phyloP scores from a whole-genome alignment of 78 protist genomes.

The Tieghemostelium lacteum region DNA sequence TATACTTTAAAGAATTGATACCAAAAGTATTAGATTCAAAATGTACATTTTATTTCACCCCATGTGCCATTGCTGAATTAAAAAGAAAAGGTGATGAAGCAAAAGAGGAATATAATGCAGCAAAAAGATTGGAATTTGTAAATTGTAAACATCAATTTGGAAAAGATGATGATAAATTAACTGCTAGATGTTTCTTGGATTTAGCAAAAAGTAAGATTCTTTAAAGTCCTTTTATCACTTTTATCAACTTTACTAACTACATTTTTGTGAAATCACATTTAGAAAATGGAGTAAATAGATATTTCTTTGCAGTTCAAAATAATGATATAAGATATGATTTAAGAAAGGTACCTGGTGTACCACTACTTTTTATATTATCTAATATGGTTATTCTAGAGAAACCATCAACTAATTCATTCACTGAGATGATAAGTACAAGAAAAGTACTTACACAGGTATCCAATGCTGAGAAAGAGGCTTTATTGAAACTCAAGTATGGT shows the following conservation, averaged over 20 bases:
- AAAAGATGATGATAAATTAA: neutral
- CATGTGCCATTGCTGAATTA: conserved; percentile 39
- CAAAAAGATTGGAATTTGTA: conserved; percentile 14
- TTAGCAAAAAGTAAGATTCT: neutral
- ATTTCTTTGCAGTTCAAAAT: conserved; percentile 43
- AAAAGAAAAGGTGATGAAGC: conserved; percentile 25
- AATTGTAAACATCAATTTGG: conserved; percentile 26
- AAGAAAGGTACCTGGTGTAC: conserved; percentile 50
- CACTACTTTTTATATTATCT: conserved; percentile 39
- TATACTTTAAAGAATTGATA: conserved; percentile 18
- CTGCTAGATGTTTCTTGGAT: conserved; percentile 10
- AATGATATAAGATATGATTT: conserved; percentile 50
- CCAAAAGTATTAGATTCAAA: conserved; percentile 16
- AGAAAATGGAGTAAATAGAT: neutral
- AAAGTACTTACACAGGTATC: conserved; percentile 24
- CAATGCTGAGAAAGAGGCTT: conserved; percentile 18
- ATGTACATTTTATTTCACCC: too few species aligned
- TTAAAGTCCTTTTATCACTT: neutral
- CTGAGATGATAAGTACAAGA: conserved; percentile 20
- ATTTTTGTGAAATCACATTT: neutral
- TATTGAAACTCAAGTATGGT: conserved; percentile 39
- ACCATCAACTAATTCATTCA: conserved; percentile 20
- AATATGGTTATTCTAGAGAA: conserved; percentile 58
- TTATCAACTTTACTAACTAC: neutral
- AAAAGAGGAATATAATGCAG: neutral